Evolutionary conservation across 2,329 filamentous ascomycete genomes (phyloP).

Genomic region (Fusarium multiceps): DNA sequence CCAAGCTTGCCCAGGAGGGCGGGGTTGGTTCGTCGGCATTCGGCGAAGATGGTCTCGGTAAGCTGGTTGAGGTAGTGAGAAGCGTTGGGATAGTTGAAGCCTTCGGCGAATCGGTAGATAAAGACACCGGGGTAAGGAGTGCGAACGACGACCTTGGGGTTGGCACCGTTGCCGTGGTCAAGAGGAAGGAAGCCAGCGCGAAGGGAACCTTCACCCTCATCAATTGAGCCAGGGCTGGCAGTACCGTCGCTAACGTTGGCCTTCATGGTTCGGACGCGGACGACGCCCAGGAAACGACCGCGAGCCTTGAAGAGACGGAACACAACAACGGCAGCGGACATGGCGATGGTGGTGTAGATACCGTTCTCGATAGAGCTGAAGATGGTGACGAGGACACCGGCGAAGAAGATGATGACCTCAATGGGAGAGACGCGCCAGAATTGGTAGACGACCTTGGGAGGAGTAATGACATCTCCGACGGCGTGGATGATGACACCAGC

Average conservation of each 20-base stretch:
- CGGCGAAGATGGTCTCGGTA: conserved; percentile 57
- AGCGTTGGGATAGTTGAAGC: conserved; percentile 68
- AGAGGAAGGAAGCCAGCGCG: conserved; percentile 60
- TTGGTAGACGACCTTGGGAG: conserved; percentile 84
- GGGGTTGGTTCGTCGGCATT: conserved; percentile 59
- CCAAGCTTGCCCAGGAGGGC: conserved; percentile 59
- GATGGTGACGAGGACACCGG: conserved; percentile 83
- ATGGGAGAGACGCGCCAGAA: conserved; percentile 89
- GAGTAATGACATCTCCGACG: conserved; percentile 85
- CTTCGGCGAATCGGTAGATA: conserved; percentile 65
- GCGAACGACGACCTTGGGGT: conserved; percentile 59
- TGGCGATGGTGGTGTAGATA: conserved; percentile 81
- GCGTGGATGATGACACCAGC: conserved; percentile 91
- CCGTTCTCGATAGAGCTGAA: conserved; percentile 87
- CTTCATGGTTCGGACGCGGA: conserved; percentile 87
- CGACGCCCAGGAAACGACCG: conserved; percentile 81
- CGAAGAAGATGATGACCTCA: conserved; percentile 86
- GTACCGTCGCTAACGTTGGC: conserved; percentile 73
- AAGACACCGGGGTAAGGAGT: conserved; percentile 65
- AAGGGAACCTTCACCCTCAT: conserved; percentile 59
- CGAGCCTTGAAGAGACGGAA: conserved; percentile 82
- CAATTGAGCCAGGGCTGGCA: conserved; percentile 48
- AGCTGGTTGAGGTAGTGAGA: conserved; percentile 63
- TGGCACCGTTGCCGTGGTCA: conserved; percentile 62
- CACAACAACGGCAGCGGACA: conserved; percentile 77